Conservation (phyloP, 2,329 filamentous ascomycete genomes). For the Fulvia fulva region DNA sequence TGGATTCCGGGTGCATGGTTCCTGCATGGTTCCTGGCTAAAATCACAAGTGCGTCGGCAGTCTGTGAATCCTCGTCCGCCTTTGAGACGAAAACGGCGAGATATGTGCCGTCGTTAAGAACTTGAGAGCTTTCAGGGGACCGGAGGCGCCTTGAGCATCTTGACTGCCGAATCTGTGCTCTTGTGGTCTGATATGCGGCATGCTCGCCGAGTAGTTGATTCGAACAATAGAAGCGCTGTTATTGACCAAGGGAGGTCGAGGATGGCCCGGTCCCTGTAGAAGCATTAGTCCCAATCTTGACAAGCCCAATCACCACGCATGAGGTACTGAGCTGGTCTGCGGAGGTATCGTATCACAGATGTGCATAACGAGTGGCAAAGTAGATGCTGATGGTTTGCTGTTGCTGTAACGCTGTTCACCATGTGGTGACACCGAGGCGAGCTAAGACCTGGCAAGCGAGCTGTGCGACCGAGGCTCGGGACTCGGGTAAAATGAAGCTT, state of each 20-base stretch:
- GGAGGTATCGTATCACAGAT: neutral
- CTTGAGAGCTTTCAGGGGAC: neutral
- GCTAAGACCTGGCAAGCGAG: too few relatives aligned
- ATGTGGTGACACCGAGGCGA: too few relatives aligned
- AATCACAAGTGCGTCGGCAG: neutral
- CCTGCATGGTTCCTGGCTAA: constrained; percentile 7
- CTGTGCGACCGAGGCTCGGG: too few relatives aligned
- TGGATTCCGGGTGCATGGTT: neutral
- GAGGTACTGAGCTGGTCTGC: neutral
- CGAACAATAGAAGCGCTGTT: neutral
- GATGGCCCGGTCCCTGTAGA: neutral
- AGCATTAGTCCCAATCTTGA: neutral
- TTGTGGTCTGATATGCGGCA: neutral
- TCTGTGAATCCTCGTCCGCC: neutral
- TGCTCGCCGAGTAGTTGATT: neutral
- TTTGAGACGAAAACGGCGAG: neutral
- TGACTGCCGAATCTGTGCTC: neutral
- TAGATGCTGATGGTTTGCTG: too few relatives aligned
- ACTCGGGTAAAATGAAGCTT: too few relatives aligned
- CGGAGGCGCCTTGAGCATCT: neutral
- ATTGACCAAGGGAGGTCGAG: neutral
- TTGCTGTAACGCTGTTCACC: too few relatives aligned
- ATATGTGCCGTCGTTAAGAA: neutral
- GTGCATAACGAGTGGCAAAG: neutral
- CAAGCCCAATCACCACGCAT: neutral